Percentiles rank a stretch among this genome's conserved stretches.
These are phyloP conservation scores for Radiomyces spectabilis DNA, from an alignment of 192 early-diverging fungal species.

Conservation along the genomic window DNA sequence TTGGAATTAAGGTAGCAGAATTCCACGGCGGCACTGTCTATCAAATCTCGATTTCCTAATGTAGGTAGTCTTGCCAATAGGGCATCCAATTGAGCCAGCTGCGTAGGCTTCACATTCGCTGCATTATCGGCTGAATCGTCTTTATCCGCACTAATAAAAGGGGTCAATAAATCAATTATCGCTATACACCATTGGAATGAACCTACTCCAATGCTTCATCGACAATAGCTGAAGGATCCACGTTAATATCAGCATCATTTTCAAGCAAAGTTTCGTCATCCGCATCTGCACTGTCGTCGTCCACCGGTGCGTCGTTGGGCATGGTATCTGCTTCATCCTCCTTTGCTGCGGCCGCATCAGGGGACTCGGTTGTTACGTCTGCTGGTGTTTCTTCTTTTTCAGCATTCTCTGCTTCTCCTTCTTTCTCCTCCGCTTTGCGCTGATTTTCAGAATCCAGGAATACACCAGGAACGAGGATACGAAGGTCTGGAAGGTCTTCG, in stretches of 20 bases:
- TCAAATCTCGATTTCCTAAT: constrained; percentile 73
- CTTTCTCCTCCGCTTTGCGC: constrained; percentile 25
- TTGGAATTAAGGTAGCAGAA: constrained; percentile 92
- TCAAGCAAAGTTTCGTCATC: constrained; percentile 17
- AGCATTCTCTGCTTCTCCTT: not conserved
- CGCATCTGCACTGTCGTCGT: not conserved
- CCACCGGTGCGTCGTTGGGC: constrained; percentile 1
- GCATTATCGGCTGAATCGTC: constrained; percentile 43
- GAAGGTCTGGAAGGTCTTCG: constrained; percentile 75
- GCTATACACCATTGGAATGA: no score
- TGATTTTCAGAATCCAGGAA: constrained; percentile 54
- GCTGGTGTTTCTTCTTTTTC: constrained; percentile 2
- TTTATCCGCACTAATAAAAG: constrained; percentile 22
- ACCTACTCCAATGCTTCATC: constrained; percentile 22
- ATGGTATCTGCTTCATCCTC: not conserved
- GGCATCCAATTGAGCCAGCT: constrained; percentile 49
- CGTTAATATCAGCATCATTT: constrained; percentile 10
- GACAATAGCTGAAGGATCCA: constrained; percentile 13
- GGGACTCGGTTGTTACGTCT: no score
- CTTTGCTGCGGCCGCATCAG: constrained; percentile 1
- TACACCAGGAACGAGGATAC: constrained; percentile 72
- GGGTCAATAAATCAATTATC: not conserved
- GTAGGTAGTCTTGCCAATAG: constrained; percentile 67
- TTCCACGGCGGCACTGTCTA: constrained; percentile 85
- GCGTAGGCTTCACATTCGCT: constrained; percentile 10